Evolutionary conservation across 495 filamentous ascomycete genomes (phyloP), one percentile per base, ranked within the genome.

Genomic region (Lentithecium fluviatile): DNA sequence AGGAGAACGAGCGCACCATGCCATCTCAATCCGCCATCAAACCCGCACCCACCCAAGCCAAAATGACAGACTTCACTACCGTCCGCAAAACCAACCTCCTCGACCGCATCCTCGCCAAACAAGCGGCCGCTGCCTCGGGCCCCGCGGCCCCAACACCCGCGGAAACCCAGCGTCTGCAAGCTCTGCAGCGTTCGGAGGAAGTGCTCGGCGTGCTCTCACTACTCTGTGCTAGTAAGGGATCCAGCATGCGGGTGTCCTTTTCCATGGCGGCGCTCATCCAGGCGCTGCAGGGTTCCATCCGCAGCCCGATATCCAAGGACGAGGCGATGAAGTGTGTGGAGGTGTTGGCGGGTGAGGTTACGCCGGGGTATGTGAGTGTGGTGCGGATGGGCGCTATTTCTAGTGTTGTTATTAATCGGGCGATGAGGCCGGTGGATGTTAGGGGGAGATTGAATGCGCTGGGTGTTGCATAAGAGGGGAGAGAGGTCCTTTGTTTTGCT

Each of bases 81-180:
- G 64, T 52, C 45, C 70, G 72, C 23, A 67, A 63, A 53, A 57
- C 69, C 21, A 65, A 61, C 53, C 73, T 89, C 19, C 79, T 88
- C 15, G 85, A 86, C 57, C 83, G 86, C 60, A 79, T 89, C 60
- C 80, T 83, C 26, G 70, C 78, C 19, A 87, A 85, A 72, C 77
- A 86, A 49, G 66, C 78, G 2, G 72, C 77, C 38, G 72, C 76
- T 42, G 65, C 79, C 0, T 72, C 74, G 38, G 50, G 77, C 0
- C 73, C 78, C 0, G 51, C 75, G 17, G 63, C 73, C 15, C 73
- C 74, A 6, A 72, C 79, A 0, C 66, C 75, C 1, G 78, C 73
- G n/a, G 76, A 83, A 62, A 71, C 84, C 12, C 76, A 75, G 62
- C 79, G 85, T 1, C 74, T 74, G 34, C 76, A 80, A 0, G 85